Evolutionary conservation across 1,284 basidiomycete species (phyloP).

Genomic region (Leccinum pachyderme): DNA sequence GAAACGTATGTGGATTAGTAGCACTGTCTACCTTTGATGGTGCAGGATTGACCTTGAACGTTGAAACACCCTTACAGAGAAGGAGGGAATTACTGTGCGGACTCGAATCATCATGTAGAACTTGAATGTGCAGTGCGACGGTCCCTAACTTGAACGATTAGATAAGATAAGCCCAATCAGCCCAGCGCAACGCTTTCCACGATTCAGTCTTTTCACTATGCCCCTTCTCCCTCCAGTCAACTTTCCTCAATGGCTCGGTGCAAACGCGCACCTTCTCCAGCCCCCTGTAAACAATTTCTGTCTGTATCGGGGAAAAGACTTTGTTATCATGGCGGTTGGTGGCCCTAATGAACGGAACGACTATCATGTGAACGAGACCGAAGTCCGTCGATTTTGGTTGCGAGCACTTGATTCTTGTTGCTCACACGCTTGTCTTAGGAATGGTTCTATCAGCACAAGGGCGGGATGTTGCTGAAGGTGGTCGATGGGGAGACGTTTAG

Average conservation of each 20-base stretch:
- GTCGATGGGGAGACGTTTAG: constrained; percentile 86
- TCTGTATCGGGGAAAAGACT: constrained; percentile 82
- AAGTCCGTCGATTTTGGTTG: constrained; percentile 44
- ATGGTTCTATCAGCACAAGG: constrained; percentile 96
- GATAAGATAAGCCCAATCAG: neutral
- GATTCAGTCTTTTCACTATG: constrained; percentile 39
- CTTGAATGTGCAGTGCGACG: too few species aligned
- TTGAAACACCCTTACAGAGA: neutral
- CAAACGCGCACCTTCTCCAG: constrained; percentile 76
- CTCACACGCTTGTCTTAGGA: constrained; percentile 48
- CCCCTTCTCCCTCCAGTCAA: constrained; percentile 73
- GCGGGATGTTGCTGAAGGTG: constrained; percentile 84
- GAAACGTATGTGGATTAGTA: neutral
- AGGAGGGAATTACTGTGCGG: neutral
- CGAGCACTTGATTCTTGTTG: neutral
- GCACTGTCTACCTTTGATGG: neutral
- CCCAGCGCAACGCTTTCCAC: neutral
- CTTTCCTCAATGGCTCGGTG: constrained; percentile 80
- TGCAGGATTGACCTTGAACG: neutral
- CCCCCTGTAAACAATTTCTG: constrained; percentile 93
- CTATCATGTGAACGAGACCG: constrained; percentile 92
- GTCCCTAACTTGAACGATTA: too few species aligned
- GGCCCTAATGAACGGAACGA: constrained; percentile 92
- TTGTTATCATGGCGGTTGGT: constrained; percentile 89
- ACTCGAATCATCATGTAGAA: neutral